Evolutionary conservation across 345 rosid genomes (phyloP).

Genomic region (Kandelia obovata): DNA sequence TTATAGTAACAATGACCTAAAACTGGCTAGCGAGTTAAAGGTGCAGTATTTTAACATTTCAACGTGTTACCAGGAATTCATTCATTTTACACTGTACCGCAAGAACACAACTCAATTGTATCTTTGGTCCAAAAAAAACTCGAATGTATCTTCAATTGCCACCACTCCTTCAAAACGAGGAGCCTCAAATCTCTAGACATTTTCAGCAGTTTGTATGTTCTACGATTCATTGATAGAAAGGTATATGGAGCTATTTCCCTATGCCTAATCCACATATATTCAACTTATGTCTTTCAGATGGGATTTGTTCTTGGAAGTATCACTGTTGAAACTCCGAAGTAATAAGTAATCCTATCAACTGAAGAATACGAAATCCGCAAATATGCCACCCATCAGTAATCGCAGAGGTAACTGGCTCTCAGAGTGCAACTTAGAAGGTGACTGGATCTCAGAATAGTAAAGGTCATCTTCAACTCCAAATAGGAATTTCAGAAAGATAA

Average conservation of each 20-base stretch:
- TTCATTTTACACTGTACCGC: no score
- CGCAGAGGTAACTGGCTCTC: constrained; percentile 50
- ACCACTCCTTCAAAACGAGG: constrained; percentile 9
- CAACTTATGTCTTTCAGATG: constrained; percentile 32
- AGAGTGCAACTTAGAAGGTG: background rate
- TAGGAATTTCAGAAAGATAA: constrained; percentile 19
- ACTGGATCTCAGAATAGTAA: constrained; percentile 7
- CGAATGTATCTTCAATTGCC: background rate
- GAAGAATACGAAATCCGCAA: constrained; percentile 71
- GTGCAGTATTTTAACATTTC: no score
- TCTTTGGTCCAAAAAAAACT: no score
- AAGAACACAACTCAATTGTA: no score
- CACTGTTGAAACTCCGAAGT: constrained; percentile 65
- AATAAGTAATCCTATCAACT: constrained; percentile 42
- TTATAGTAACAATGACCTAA: no score
- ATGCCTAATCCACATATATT: background rate
- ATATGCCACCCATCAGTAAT: constrained; percentile 57
- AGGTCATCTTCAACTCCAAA: constrained; percentile 8
- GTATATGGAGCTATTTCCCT: no score
- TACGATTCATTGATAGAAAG: background rate
- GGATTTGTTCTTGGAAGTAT: constrained; percentile 73
- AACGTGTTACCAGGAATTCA: no score
- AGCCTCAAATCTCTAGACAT: background rate
- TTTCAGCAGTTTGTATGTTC: background rate
- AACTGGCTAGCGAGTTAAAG: no score